A percentile compares a stretch with the other conserved stretches of the same genome.
Evolutionary conservation across 257 asterid species (phyloP).

Genomic region (Ilex asprella): DNA sequence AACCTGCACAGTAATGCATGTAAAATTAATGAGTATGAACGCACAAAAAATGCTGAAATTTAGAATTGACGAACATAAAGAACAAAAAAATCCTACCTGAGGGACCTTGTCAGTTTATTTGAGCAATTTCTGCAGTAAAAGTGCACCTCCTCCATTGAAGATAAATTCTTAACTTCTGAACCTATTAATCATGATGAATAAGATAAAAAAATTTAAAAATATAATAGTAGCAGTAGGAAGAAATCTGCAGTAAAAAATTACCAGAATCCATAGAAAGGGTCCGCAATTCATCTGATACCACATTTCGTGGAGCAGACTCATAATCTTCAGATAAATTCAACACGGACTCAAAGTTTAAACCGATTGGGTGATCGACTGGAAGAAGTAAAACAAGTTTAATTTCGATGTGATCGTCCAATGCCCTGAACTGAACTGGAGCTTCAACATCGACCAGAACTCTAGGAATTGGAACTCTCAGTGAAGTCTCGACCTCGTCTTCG

Average conservation of each 20-base stretch:
- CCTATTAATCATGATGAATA: constrained; percentile 4
- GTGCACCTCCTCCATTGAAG: constrained; percentile 58
- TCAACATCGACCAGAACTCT: constrained; percentile 67
- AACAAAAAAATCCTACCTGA: constrained; percentile 38
- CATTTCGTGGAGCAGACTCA: not conserved
- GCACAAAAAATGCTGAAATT: too few species aligned
- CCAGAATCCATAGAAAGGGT: constrained; percentile 56
- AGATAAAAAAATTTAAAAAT: not conserved
- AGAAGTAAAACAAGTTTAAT: constrained; percentile 65
- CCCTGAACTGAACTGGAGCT: constrained; percentile 41
- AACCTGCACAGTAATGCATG: too few species aligned
- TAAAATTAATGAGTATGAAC: too few species aligned
- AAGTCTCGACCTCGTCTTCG: constrained; percentile 25
- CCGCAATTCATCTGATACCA: constrained; percentile 19
- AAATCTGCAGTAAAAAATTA: not conserved
- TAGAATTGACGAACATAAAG: too few species aligned
- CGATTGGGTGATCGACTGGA: constrained; percentile 83
- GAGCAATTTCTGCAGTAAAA: constrained; percentile 89
- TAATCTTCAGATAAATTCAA: constrained; percentile 12
- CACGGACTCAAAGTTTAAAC: constrained; percentile 45
- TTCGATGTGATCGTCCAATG: constrained; percentile 67
- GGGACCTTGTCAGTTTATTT: constrained; percentile 51
- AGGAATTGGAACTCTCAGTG: constrained; percentile 54
- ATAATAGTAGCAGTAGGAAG: not conserved
- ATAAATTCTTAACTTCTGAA: constrained; percentile 60